Percentiles rank a stretch among this genome's conserved stretches.
Conservation (phyloP, 2,329 filamentous ascomycete genomes). For the Chrysoporthe deuterocubensis region DNA sequence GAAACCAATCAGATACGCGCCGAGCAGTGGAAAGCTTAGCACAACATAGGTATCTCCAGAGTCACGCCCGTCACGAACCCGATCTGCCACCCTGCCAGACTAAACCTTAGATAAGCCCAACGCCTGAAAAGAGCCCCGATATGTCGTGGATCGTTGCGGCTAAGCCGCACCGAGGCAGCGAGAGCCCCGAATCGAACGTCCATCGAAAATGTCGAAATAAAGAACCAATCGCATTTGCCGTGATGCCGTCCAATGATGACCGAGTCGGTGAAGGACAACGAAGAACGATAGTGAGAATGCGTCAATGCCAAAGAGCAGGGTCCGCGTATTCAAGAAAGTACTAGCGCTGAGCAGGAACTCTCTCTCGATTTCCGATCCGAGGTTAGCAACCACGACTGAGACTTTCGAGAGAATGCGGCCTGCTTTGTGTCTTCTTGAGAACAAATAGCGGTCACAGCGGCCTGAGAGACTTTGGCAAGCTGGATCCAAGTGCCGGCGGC, state of each 20-base stretch:
- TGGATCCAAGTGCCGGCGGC: too few relatives aligned
- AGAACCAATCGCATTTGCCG: neutral
- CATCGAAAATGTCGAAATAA: neutral
- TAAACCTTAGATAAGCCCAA: conserved; percentile 11
- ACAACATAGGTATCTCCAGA: conserved; percentile 10
- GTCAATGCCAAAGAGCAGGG: neutral
- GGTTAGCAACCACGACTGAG: neutral
- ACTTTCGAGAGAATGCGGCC: neutral
- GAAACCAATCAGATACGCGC: neutral
- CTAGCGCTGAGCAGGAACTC: neutral
- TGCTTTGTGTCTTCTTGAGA: neutral
- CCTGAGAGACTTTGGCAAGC: neutral
- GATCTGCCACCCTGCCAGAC: conserved; percentile 2
- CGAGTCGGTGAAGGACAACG: neutral
- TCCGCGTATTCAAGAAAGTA: neutral
- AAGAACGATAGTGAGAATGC: neutral
- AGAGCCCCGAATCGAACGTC: neutral
- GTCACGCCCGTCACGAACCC: neutral
- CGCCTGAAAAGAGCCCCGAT: neutral
- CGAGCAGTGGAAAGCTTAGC: neutral
- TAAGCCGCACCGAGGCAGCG: neutral
- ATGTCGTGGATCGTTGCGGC: neutral
- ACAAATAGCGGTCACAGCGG: neutral
- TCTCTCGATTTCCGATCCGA: neutral
- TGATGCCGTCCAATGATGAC: neutral